Evolutionary conservation across 768 basidiomycete species (phyloP).

Genomic region (Lentinula sp.): DNA sequence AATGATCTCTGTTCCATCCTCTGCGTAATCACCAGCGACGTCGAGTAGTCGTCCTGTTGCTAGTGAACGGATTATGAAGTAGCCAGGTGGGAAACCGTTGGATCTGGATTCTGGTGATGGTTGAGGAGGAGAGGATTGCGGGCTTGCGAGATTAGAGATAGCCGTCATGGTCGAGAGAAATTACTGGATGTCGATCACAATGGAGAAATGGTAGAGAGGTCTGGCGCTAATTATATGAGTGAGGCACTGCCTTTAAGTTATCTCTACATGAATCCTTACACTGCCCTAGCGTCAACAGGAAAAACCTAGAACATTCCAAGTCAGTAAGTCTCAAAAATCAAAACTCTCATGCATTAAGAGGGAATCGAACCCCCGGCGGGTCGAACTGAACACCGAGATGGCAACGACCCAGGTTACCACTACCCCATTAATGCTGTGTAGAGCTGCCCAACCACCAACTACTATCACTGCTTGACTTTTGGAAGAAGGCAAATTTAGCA

Average conservation of each 20-base stretch:
- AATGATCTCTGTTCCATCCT: constrained; percentile 58
- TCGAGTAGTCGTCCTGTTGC: constrained; percentile 53
- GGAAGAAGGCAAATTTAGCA: no score
- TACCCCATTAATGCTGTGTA: not conserved
- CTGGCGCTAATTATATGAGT: no score
- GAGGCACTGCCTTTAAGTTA: no score
- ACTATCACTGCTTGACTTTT: no score
- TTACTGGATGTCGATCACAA: not conserved
- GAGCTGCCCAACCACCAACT: no score
- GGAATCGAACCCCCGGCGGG: constrained; percentile 58
- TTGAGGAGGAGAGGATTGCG: no score
- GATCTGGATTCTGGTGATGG: not conserved
- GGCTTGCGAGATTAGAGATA: not conserved
- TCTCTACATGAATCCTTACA: no score
- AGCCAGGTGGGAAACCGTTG: constrained; percentile 31
- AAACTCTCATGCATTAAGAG: constrained; percentile 38
- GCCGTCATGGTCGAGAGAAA: constrained; percentile 19
- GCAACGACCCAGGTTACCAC: not conserved
- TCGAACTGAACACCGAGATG: constrained; percentile 21
- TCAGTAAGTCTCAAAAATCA: no score
- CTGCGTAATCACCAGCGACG: constrained; percentile 42
- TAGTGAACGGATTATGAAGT: constrained; percentile 54
- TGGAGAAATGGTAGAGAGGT: no score
- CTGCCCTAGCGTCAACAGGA: no score
- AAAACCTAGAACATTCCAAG: no score